Evolutionary conservation across 75 land plant genomes (phyloP), one percentile per base, ranked within the genome.

Genomic region (Gnetum montanum): DNA sequence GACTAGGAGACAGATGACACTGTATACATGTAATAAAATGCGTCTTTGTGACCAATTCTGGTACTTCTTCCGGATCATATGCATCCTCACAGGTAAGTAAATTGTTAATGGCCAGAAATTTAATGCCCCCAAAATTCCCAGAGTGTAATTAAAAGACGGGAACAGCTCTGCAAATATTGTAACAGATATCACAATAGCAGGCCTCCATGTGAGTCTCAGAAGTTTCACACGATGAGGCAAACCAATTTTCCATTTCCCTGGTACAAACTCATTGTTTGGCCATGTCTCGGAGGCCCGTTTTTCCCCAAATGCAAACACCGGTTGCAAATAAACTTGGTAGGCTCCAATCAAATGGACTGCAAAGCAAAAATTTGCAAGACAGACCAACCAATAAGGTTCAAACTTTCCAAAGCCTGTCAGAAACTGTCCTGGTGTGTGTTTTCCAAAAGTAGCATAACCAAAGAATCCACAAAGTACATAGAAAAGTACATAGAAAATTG

Each of bases 61-160:
- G 5, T 80, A 40, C 60, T 58, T 59, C 41, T 61, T 73, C 62
- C 72, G 89, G 1, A 30, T 45, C n/a, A 85, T 78, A 51, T 77
- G 75, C 89, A 85, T 80, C 53, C 58, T 64, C 45, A 83, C 71
- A 6, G 87, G 87, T 65, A 69, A 83, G 50, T 83, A 83, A 0
- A 85, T 85, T 4, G 77, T 78, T 27, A 85, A 67, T 8, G 89
- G 89, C 89, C 85, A 85, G 55, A 85, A 85, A 15, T 72, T 85
- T 8, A 69, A 16, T 0, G 85, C 78, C 6, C 79, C 85, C 6
- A 81, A 65, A 31, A 68, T 34, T 22, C 70, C 70, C 16, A 68
- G 37, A 12, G 63, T 27, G 27, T 68, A 57, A 38, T 68, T 68
- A 38, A 68, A 68, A 20, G 63, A 62, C 10, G 70, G 70, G 23